Percentiles rank a stretch among this genome's conserved stretches.
Conservation (phyloP, 352 stramenopile genomes). For the Globisporangium paroecandrum region DNA sequence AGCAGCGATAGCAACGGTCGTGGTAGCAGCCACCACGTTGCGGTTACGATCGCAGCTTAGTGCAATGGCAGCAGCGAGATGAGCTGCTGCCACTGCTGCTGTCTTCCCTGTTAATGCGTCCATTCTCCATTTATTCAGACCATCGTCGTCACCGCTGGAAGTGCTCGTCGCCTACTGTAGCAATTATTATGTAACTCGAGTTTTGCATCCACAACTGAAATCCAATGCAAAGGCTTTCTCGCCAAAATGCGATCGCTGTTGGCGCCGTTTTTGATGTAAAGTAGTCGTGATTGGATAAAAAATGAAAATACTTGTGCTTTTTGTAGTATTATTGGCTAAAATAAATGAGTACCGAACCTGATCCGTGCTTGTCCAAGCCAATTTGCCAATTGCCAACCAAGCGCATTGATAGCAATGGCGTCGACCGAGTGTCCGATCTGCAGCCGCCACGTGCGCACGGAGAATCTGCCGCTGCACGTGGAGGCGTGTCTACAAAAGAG, state of each 20-base stretch:
- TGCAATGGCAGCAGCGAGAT: not conserved
- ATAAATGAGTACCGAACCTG: not conserved
- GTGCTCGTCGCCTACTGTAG: not conserved
- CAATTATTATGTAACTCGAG: not conserved
- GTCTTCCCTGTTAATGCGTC: not conserved
- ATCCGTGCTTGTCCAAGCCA: no score
- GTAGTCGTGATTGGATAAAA: not conserved
- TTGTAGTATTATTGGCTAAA: not conserved
- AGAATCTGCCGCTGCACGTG: constrained; percentile 75
- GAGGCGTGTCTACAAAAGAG: constrained; percentile 49
- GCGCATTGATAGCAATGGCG: constrained; percentile 19
- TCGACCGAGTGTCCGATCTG: constrained; percentile 67
- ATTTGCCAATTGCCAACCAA: constrained; percentile 2
- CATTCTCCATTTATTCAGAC: not conserved
- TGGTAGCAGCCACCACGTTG: not conserved
- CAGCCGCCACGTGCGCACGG: constrained; percentile 62
- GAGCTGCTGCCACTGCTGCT: not conserved
- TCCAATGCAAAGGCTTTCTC: not conserved
- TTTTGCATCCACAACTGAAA: not conserved
- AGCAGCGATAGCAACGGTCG: not conserved
- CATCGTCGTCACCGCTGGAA: not conserved
- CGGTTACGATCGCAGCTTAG: constrained; percentile 10
- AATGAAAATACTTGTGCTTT: not conserved
- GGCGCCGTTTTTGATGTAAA: not conserved
- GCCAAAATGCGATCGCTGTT: not conserved